These are phyloP conservation scores for Candida anglica DNA, from an alignment of 805 yeast genomes.

Conservation along the genomic window DNA sequence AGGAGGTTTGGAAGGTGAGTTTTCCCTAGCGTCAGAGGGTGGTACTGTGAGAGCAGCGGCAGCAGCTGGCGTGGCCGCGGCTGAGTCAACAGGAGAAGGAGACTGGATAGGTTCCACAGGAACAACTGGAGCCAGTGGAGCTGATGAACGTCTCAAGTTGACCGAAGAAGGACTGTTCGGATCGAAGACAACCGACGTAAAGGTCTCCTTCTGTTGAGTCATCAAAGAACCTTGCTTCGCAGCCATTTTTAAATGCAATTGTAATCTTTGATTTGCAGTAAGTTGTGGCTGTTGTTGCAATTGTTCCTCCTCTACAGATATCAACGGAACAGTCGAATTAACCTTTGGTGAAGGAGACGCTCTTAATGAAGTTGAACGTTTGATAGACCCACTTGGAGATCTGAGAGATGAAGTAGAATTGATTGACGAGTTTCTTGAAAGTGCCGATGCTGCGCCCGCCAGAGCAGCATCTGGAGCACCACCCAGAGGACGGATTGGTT, in stretches of 20 bases:
- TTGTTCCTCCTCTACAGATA: conserved; percentile 18
- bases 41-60: conserved; percentile 4
- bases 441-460: conserved; percentile 34
- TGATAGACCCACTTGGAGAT: conserved; percentile 18
- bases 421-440: conserved; percentile 9
- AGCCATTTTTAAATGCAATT: conserved; percentile 34
- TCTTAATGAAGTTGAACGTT: conserved; percentile 8
- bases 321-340: too few species aligned
- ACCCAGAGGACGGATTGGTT: conserved; percentile 16
- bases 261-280: conserved; percentile 37
- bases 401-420: too few species aligned
- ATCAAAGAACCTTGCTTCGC: conserved; percentile 33
- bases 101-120: too few species aligned
- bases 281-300: conserved; percentile 12
- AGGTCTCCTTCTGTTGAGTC: conserved; percentile 32
- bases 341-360: conserved; percentile 12
- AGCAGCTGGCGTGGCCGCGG: background rate
- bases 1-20: conserved; percentile 4
- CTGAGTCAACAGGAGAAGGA: background rate
- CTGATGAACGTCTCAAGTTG: conserved; percentile 9
- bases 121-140: background rate
- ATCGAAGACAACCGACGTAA: conserved; percentile 37
- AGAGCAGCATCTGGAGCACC: conserved; percentile 13
- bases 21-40: too few species aligned
- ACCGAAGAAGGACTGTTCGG: conserved; percentile 30